Conservation (phyloP, 805 yeast genomes). For the Candida endomychidarum region DNA sequence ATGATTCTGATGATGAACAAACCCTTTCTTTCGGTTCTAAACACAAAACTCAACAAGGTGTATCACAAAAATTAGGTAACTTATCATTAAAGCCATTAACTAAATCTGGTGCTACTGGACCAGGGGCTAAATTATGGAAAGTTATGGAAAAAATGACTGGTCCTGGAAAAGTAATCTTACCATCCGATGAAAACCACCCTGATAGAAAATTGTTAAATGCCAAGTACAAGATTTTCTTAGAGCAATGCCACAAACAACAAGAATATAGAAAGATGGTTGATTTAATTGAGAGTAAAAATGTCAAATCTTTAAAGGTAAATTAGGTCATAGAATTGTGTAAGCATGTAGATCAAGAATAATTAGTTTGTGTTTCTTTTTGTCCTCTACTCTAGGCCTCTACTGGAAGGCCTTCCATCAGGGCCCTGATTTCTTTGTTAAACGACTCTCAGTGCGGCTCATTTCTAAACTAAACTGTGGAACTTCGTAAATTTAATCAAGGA, state of each 20-base stretch:
- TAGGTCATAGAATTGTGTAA: too few species aligned
- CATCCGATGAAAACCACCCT: slow-evolving; percentile 54
- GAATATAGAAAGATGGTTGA: slow-evolving; percentile 73
- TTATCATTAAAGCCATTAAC: slow-evolving; percentile 43
- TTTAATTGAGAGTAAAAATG: slow-evolving; percentile 33
- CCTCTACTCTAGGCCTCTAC: too few species aligned
- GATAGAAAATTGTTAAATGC: slow-evolving; percentile 71
- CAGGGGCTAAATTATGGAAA: slow-evolving; percentile 76
- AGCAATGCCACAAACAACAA: slow-evolving; percentile 81
- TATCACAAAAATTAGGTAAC: slow-evolving; percentile 43
- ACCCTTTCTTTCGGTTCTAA: slow-evolving; percentile 62
- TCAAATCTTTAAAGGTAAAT: slow-evolving; percentile 13
- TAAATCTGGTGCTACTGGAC: slow-evolving; percentile 24
- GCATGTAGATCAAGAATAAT: too few species aligned
- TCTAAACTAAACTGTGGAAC: too few species aligned
- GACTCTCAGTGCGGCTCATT: too few species aligned
- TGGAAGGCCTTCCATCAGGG: too few species aligned
- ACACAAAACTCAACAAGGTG: slow-evolving; percentile 52
- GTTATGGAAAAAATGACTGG: slow-evolving; percentile 85
- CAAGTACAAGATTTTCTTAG: slow-evolving; percentile 83
- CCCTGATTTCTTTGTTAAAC: too few species aligned
- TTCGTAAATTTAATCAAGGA: too few species aligned
- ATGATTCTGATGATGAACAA: slow-evolving; percentile 47
- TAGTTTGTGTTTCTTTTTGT: too few species aligned
- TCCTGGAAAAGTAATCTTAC: slow-evolving; percentile 75